Evolutionary conservation across 2,329 filamentous ascomycete species (phyloP), one percentile per base, ranked within the genome.

Genomic region (Tolypocladium sp.): DNA sequence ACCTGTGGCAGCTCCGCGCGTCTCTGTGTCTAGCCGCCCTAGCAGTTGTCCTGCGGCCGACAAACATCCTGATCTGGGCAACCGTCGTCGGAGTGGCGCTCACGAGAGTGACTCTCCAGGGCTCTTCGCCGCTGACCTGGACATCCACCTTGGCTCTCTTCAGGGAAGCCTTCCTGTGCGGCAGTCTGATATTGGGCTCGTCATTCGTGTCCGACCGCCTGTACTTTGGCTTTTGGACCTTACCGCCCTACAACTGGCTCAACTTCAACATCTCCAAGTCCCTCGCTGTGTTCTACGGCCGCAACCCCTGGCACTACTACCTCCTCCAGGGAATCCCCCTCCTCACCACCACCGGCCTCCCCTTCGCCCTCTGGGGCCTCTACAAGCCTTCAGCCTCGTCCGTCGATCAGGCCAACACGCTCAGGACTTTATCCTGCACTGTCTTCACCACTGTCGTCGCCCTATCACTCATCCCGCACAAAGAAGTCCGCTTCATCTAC

Each of bases 401-500:
- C 42, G 60, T 69, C 10, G 59, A 70, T 30, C 68, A 76, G 61
- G 64, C 69, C 12, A 73, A 73, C 25, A 66, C 65, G 57, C 71
- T 72, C 69, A 62, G 57, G 70, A 75, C 62, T 41, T 75, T 92
- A 10, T 79, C 85, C 12, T 78, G 79, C 37, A 77, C 84, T 9
- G 79, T 88, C 49, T 63, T 87, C 58, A 73, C 84, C 37, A 89
- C 87, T 59, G 75, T 89, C 12, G 70, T 76, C 1, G 72, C 79
- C 2, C 81, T 97, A 40, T 96, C 91, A 1, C 69, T 90, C 54
- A 90, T 97, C 64, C 86, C 91, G 1, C 94, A 99, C 76, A 99
- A 99, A 73, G 94, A 99, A 79, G 90, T 96, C 66, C 91, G 94
- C 68, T 99, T 99, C 77, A 90, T 97, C 65, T 96, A 96, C 68